Evolutionary conservation across 371 early-diverging fungal species (phyloP).

Genomic region (Apophysomyces sp.): DNA sequence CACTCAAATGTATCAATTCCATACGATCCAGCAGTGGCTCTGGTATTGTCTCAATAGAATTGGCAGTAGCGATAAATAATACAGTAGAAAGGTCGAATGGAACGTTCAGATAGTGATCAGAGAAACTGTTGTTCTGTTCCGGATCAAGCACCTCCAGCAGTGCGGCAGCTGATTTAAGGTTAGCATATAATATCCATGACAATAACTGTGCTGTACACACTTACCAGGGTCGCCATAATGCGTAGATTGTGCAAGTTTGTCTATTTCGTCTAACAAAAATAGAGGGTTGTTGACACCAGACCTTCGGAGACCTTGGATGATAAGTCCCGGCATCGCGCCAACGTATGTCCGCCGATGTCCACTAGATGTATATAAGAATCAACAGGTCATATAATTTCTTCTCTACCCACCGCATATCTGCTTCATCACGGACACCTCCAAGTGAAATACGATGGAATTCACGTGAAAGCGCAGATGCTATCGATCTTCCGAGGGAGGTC

Average conservation of each 20-base stretch:
- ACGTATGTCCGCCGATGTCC: constrained; percentile 90
- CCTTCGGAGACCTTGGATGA: constrained; percentile 71
- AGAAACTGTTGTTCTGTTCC: constrained; percentile 76
- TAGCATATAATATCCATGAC: not conserved
- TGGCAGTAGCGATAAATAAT: constrained; percentile 88
- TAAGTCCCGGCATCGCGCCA: constrained; percentile 83
- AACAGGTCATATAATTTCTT: not conserved
- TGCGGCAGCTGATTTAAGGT: constrained; percentile 55
- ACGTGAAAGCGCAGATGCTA: constrained; percentile 75
- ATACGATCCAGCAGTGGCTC: constrained; percentile 83
- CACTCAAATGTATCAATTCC: constrained; percentile 82
- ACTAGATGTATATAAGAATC: constrained; percentile 21
- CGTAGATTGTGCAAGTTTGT: constrained; percentile 68
- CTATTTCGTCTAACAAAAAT: constrained; percentile 82
- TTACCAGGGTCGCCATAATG: constrained; percentile 73
- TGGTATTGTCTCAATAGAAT: constrained; percentile 75
- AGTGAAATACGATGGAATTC: constrained; percentile 81
- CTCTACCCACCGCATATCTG: constrained; percentile 60
- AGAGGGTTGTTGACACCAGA: constrained; percentile 79
- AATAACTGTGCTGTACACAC: not conserved
- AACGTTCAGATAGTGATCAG: constrained; percentile 82
- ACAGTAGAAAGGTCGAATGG: constrained; percentile 81
- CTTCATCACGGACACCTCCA: constrained; percentile 87
- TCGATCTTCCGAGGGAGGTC: constrained; percentile 77
- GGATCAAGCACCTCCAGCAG: constrained; percentile 87